phyloP scores from a whole-genome alignment of 179 eudicot genomes.

The Camellia oleifera region DNA sequence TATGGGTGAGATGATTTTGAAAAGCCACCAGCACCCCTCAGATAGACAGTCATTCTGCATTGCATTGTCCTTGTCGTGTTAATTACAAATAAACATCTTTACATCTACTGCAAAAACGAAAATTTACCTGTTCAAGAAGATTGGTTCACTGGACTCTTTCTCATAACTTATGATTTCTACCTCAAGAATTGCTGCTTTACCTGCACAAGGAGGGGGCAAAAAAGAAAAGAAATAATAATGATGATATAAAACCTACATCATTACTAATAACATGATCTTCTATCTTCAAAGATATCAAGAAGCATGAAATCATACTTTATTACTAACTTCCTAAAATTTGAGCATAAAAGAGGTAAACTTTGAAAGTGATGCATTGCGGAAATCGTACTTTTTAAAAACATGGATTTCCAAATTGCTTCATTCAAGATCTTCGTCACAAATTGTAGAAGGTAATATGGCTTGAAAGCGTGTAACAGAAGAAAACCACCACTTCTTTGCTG shows the following conservation, averaged over 20 bases:
- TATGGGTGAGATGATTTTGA: constrained; percentile 65
- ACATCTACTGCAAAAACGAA: not conserved
- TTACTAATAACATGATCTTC: not conserved
- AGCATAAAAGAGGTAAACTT: not conserved
- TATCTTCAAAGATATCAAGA: not conserved
- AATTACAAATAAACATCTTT: constrained; percentile 1
- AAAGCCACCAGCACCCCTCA: constrained; percentile 98
- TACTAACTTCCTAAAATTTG: not conserved
- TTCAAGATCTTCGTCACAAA: not conserved
- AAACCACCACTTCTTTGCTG: not conserved
- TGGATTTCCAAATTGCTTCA: not conserved
- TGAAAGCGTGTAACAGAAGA: not conserved
- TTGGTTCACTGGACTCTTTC: constrained; percentile 60
- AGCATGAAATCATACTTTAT: not conserved
- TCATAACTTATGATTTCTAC: constrained; percentile 61
- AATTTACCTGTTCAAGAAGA: constrained; percentile 86
- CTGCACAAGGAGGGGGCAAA: constrained; percentile 29
- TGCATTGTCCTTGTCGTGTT: constrained; percentile 3
- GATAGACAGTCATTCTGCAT: constrained; percentile 54
- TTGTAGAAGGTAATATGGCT: constrained; percentile 5
- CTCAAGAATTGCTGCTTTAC: constrained; percentile 88
- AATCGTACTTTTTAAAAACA: not conserved
- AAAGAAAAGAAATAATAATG: not conserved
- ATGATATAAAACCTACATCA: not conserved
- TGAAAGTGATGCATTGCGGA: not conserved